Evolutionary conservation across 331 rosid genomes (phyloP).

Genomic region (Quercus lobata): DNA sequence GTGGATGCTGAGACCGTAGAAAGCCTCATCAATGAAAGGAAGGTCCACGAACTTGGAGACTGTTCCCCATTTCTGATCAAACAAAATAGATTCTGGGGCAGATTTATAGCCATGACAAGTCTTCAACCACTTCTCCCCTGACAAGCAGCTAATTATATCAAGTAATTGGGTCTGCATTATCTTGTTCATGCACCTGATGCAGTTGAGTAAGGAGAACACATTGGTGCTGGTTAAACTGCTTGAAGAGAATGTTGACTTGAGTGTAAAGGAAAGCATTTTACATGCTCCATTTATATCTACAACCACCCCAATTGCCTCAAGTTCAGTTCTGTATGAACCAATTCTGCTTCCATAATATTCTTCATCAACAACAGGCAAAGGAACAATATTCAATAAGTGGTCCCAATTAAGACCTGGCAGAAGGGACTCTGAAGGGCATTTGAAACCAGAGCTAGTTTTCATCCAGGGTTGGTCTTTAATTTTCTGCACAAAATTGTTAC

Average conservation of each 20-base stretch:
- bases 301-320: slow-evolving; percentile 13
- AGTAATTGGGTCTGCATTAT: neutral
- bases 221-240: slow-evolving; percentile 1
- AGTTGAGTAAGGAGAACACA: neutral
- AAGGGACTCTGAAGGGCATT: slow-evolving; percentile 11
- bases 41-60: slow-evolving; percentile 8
- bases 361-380: slow-evolving; percentile 24
- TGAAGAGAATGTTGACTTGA: neutral
- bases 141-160: neutral
- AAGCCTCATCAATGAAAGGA: slow-evolving; percentile 19
- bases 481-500: neutral
- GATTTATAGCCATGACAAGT: slow-evolving; percentile 18
- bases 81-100: slow-evolving; percentile 3
- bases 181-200: slow-evolving; percentile 3
- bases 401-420: slow-evolving; percentile 4
- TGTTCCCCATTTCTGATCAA: neutral
- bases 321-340: neutral
- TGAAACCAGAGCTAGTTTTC: slow-evolving; percentile 7
- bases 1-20: neutral
- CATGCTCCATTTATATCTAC: neutral
- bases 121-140: slow-evolving; percentile 18
- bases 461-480: neutral
- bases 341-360: slow-evolving; percentile 2
- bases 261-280: neutral
- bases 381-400: neutral